These are phyloP conservation scores for Phytophthora tubulina DNA, from an alignment of 352 stramenopile species.

Conservation along the genomic window DNA sequence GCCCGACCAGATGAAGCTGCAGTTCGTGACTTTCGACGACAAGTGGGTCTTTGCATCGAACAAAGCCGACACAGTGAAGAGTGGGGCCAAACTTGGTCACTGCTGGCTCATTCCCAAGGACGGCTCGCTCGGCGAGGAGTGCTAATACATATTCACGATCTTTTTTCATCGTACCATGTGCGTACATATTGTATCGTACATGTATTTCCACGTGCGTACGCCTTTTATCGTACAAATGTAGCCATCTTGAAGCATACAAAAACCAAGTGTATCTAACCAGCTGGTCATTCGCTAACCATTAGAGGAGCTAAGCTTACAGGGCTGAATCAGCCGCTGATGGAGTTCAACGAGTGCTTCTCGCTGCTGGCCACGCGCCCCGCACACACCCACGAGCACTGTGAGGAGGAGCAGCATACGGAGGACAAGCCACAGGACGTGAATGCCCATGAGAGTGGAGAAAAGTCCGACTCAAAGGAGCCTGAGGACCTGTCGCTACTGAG, in stretches of 20 bases:
- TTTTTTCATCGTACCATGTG: constrained; percentile 19
- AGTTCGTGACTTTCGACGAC: constrained; percentile 77
- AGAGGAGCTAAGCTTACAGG: too few species aligned
- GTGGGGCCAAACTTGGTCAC: constrained; percentile 57
- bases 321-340: constrained; percentile 45
- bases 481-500: constrained; percentile 22
- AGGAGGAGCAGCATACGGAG: constrained; percentile 40
- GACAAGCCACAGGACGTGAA: neutral
- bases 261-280: neutral
- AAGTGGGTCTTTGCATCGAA: constrained; percentile 65
- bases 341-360: constrained; percentile 73
- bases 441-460: neutral
- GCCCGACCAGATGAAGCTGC: constrained; percentile 61
- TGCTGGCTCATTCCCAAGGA: constrained; percentile 80
- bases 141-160: constrained; percentile 3
- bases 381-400: constrained; percentile 70
- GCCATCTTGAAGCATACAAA: constrained; percentile 1
- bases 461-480: neutral
- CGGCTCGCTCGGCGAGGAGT: constrained; percentile 54
- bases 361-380: constrained; percentile 67
- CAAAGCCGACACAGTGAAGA: constrained; percentile 52
- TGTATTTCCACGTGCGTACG: constrained; percentile 5
- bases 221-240: constrained; percentile 6
- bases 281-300: neutral
- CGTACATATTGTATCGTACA: neutral